These are phyloP conservation scores for Salix arbutifolia DNA, from an alignment of 345 rosid species.

Conservation along the genomic window DNA sequence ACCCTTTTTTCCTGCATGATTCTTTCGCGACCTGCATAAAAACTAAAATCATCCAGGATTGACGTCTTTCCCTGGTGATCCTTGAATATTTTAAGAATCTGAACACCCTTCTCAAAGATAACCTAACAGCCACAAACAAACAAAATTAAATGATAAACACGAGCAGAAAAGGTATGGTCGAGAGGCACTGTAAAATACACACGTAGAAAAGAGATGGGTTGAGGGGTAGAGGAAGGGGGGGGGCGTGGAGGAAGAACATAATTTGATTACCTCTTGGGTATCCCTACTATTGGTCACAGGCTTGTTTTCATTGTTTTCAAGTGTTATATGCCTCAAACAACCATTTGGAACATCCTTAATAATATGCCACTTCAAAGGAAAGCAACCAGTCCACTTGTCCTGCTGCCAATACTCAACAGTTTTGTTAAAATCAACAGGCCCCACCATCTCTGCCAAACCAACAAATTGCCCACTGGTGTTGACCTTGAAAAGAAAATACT, in stretches of 20 bases:
- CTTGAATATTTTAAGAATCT: conserved; percentile 25
- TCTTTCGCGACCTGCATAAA: conserved; percentile 26
- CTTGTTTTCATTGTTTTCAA: conserved; percentile 68
- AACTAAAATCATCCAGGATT: conserved; percentile 25
- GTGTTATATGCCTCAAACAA: conserved; percentile 58
- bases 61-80: conserved; percentile 17
- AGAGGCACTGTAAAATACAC: not conserved
- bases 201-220: not conserved
- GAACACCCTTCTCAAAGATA: conserved; percentile 22
- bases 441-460: conserved; percentile 77
- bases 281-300: conserved; percentile 84
- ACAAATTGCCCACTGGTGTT: conserved; percentile 85
- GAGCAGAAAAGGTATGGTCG: not conserved
- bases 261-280: conserved; percentile 62
- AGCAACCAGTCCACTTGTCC: conserved; percentile 80
- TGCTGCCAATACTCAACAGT: conserved; percentile 80
- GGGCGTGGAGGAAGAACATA: not conserved
- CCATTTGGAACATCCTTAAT: conserved; percentile 74
- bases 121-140: conserved; percentile 9
- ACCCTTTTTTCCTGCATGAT: conserved; percentile 26
- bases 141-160: not conserved
- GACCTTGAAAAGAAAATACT: conserved; percentile 42
- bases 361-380: conserved; percentile 78
- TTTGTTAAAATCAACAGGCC: conserved; percentile 62
- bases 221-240: not conserved